A percentile compares a stretch with the other conserved stretches of the same genome.
These are phyloP conservation scores for Triticum aestivum DNA, from an alignment of 176 grass and related monocot species.

Conservation along the genomic window IWGSC_CS_RefSeq_v2.1 NC_057799.1:10558228-10558727, in stretches of 20 bases:
- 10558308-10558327: neutral
- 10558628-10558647: neutral
- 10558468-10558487: slow-evolving; percentile 45
- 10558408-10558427: neutral
- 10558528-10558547: neutral
- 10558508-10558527: slow-evolving; percentile 45
- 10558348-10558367: neutral
- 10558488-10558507: slow-evolving; percentile 50
- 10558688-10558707: neutral
- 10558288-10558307: neutral
- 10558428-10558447: neutral
- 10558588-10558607: neutral
- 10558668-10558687: neutral
- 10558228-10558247: neutral
- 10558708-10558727: neutral
- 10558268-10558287: neutral
- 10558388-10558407: neutral
- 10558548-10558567: neutral
- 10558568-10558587: neutral
- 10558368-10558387: neutral
- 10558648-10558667: neutral
- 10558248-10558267: neutral
- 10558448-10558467: slow-evolving; percentile 30
- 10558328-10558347: neutral
- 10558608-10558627: neutral